phyloP scores from a whole-genome alignment of 176 grass and related monocot genomes.

The Rhynchospora tenuis region DNA sequence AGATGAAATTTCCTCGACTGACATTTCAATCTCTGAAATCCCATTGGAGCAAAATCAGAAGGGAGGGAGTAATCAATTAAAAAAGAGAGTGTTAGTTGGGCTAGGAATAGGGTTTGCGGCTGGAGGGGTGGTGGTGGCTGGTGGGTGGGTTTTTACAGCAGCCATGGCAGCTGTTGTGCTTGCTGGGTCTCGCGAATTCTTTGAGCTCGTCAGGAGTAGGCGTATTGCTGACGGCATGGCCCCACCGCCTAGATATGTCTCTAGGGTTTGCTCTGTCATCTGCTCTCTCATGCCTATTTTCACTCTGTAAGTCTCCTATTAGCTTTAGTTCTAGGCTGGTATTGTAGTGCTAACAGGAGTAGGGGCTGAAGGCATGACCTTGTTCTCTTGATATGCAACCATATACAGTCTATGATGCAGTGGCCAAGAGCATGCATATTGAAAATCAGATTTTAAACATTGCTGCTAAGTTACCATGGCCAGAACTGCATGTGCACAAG shows the following conservation, averaged over 20 bases:
- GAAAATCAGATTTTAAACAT: too few relatives aligned
- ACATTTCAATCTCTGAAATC: neutral
- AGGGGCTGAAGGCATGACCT: too few relatives aligned
- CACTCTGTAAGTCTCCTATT: slow-evolving; percentile 42
- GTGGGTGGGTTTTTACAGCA: slow-evolving; percentile 65
- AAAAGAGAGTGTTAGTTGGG: slow-evolving; percentile 62
- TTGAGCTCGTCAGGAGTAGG: slow-evolving; percentile 64
- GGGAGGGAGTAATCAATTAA: slow-evolving; percentile 32
- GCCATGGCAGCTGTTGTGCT: slow-evolving; percentile 42
- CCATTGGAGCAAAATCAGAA: slow-evolving; percentile 14
- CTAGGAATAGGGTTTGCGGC: slow-evolving; percentile 76
- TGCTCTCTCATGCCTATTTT: slow-evolving; percentile 78
- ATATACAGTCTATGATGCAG: too few relatives aligned
- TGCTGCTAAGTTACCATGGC: neutral
- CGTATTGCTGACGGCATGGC: slow-evolving; percentile 29
- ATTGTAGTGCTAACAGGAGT: too few relatives aligned
- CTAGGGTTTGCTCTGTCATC: slow-evolving; percentile 67
- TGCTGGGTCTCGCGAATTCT: slow-evolving; percentile 62
- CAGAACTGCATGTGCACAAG: neutral
- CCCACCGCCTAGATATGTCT: slow-evolving; percentile 72
- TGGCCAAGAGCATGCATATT: too few relatives aligned
- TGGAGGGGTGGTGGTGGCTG: slow-evolving; percentile 63
- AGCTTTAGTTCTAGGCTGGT: neutral
- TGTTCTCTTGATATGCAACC: too few relatives aligned
- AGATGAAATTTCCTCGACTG: neutral